Evolutionary conservation across 768 basidiomycete genomes (phyloP).

Genomic region (Lyophyllum atratum): DNA sequence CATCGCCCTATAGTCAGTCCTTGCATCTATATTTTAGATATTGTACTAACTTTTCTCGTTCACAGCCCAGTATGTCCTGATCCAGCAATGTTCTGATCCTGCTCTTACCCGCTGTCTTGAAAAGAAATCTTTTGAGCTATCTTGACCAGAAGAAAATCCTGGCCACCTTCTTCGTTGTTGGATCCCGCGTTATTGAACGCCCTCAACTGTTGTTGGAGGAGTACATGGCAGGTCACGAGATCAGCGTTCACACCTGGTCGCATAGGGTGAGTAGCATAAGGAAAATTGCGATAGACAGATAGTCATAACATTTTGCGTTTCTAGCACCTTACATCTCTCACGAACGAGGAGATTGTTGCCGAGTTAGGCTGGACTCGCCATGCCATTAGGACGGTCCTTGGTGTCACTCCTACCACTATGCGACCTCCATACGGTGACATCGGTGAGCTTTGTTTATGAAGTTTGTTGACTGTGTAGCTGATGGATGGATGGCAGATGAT

Average conservation of each 20-base stretch:
- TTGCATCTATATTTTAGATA: background rate
- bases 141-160: conserved; percentile 60
- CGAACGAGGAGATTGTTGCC: conserved; percentile 85
- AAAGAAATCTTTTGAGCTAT: conserved; percentile 73
- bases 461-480: background rate
- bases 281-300: background rate
- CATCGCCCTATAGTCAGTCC: conserved; percentile 76
- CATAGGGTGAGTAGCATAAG: conserved; percentile 52
- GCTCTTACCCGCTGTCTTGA: conserved; percentile 30
- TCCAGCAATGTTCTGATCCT: background rate
- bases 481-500: conserved; percentile 56
- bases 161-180: conserved; percentile 92
- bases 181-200: conserved; percentile 80
- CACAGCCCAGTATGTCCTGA: conserved; percentile 24
- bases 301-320: conserved; percentile 5
- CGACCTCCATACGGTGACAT: conserved; percentile 85
- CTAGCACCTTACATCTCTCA: conserved; percentile 66
- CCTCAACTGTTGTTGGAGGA: conserved; percentile 76
- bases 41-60: conserved; percentile 3
- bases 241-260: conserved; percentile 90
- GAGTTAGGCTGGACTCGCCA: conserved; percentile 93
- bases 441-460: conserved; percentile 35
- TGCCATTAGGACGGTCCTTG: conserved; percentile 74
- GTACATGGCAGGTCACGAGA: conserved; percentile 80
- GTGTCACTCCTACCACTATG: conserved; percentile 78